A percentile compares a stretch with the other conserved stretches of the same genome.
phyloP scores from a whole-genome alignment of 345 rosid species.

The Nephelium lappaceum region DNA sequence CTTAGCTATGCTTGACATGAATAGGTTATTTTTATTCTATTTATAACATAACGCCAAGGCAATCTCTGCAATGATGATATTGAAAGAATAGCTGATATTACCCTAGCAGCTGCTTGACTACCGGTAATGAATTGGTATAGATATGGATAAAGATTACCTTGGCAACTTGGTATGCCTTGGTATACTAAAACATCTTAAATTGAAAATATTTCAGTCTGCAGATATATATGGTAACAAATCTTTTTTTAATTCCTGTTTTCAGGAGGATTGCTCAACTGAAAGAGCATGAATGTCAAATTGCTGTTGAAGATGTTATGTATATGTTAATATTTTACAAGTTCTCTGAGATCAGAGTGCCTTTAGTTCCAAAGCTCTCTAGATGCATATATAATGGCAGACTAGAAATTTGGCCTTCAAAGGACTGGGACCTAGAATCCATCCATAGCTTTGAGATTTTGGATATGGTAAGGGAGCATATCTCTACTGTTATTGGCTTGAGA shows the following conservation, averaged over 20 bases:
- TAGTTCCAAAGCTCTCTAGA: slow-evolving; percentile 84
- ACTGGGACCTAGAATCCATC: slow-evolving; percentile 93
- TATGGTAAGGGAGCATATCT: slow-evolving; percentile 75
- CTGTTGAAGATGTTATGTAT: slow-evolving; percentile 90
- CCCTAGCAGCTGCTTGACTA: slow-evolving; percentile 3
- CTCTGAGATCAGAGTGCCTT: slow-evolving; percentile 79
- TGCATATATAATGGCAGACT: slow-evolving; percentile 84
- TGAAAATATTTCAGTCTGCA: slow-evolving; percentile 5
- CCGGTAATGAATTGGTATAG: slow-evolving; percentile 2
- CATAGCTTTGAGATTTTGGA: slow-evolving; percentile 65
- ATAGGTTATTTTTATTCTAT: background rate
- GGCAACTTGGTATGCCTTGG: slow-evolving; percentile 9
- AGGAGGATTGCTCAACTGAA: slow-evolving; percentile 87
- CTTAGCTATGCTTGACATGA: background rate
- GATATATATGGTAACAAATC: slow-evolving; percentile 5
- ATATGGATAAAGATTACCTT: background rate
- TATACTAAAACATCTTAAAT: background rate
- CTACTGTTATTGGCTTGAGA: slow-evolving; percentile 72
- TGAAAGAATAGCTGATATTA: slow-evolving; percentile 11
- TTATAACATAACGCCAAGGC: background rate
- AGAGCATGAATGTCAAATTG: slow-evolving; percentile 61
- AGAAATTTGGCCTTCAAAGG: slow-evolving; percentile 86
- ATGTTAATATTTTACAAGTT: slow-evolving; percentile 78
- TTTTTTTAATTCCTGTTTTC: slow-evolving; percentile 19
- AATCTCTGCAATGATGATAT: slow-evolving; percentile 4